A percentile compares a stretch with the other conserved stretches of the same genome.
Evolutionary conservation across 495 filamentous ascomycete genomes (phyloP).

Genomic region (Halenospora varia): DNA sequence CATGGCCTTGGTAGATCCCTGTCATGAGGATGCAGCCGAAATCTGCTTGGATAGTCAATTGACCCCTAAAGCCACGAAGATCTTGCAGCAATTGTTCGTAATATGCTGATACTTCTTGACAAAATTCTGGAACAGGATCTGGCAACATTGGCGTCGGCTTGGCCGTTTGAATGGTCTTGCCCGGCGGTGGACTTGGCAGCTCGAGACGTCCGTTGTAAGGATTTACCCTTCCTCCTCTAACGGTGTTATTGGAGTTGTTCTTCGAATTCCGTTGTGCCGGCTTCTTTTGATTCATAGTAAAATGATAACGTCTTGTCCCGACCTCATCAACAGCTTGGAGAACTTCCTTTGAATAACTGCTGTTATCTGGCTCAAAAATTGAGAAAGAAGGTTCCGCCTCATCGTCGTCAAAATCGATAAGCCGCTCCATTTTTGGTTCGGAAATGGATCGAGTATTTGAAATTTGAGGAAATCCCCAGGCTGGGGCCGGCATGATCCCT

Average conservation of each 20-base stretch:
- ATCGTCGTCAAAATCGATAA: no score
- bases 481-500: no score
- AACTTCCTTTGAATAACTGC: neutral
- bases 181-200: constrained; percentile 2
- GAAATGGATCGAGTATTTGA: no score
- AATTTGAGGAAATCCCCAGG: no score
- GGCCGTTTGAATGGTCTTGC: neutral
- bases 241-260: no score
- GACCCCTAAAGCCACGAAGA: constrained; percentile 29
- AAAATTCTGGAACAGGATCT: constrained; percentile 12
- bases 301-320: constrained; percentile 15
- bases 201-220: constrained; percentile 11
- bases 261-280: constrained; percentile 8
- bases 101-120: constrained; percentile 1
- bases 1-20: constrained; percentile 17
- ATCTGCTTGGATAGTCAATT: constrained; percentile 33
- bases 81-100: constrained; percentile 22
- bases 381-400: no score
- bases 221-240: neutral
- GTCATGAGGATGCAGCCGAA: constrained; percentile 38
- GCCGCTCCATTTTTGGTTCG: no score
- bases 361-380: no score
- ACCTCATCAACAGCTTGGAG: constrained; percentile 8
- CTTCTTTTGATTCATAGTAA: constrained; percentile 32
- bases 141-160: neutral